A percentile compares a stretch with the other conserved stretches of the same genome.
These are phyloP conservation scores for Persicaria maculosa DNA, from an alignment of 148 eudicot genomes.

Conservation along the genomic window DNA sequence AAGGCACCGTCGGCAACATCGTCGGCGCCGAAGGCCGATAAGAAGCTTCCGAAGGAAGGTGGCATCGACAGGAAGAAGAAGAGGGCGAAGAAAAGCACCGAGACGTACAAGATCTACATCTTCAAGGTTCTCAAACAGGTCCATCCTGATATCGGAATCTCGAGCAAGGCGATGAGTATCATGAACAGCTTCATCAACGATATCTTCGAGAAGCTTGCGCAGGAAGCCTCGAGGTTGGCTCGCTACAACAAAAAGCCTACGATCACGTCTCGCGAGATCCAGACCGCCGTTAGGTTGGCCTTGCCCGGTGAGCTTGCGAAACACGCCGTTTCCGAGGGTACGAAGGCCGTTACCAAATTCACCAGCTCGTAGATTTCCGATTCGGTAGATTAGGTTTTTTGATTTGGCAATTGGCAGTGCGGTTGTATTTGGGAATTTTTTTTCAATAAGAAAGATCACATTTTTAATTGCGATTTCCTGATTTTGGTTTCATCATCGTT, in stretches of 20 bases:
- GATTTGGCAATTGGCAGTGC: neutral
- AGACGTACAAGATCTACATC: constrained; percentile 9
- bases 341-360: constrained; percentile 9
- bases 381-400: neutral
- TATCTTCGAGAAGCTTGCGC: constrained; percentile 11
- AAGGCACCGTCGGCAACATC: neutral
- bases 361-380: neutral
- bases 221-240: constrained; percentile 2
- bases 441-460: neutral
- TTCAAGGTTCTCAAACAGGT: constrained; percentile 9
- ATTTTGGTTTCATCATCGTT: neutral
- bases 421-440: neutral
- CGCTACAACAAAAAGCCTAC: constrained; percentile 6
- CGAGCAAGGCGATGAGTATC: constrained; percentile 7
- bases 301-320: constrained; percentile 6
- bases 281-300: constrained; percentile 2
- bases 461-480: neutral
- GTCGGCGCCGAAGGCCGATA: neutral
- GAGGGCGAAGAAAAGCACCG: constrained; percentile 7
- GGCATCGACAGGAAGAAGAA: neutral
- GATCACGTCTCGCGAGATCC: constrained; percentile 3
- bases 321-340: constrained; percentile 7
- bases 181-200: constrained; percentile 11
- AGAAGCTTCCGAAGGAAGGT: constrained; percentile 10
- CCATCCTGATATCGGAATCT: constrained; percentile 7